Evolutionary conservation across 2,329 filamentous ascomycete species (phyloP), one percentile per base, ranked within the genome.

Genomic region (Ceratocystis eucalypticola): DNA sequence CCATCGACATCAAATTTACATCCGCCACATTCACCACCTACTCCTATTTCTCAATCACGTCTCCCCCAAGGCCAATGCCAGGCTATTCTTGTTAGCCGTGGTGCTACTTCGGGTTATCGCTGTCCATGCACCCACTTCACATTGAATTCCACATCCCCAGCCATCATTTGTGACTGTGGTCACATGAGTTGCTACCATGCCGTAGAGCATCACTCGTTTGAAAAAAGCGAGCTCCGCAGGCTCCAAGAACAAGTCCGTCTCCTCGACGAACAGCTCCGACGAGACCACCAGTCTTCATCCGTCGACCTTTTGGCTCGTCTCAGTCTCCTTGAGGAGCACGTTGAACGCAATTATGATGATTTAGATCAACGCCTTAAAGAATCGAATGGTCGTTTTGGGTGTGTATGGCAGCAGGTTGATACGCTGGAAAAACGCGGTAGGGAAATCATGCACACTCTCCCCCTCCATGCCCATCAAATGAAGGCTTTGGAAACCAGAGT

Each of bases 131-230:
- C 82, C 68, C 77, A 79, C 68, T 85, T 85, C 72, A 79, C 79
- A 3, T 77, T 81, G 67, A 84, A 83, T 72, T 77, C 75, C 63
- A 72, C 75, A n/a, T 74, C 81, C 10, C 82, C 82, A 0, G 79
- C 82, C 46, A 80, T 81, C 65, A 78, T 75, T 22, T 85, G 83
- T 70, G 78, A 83, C 63, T 85, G 83, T 70, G 83, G 83, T 5
- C 83, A 85, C 71, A 77, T 83, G 65, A 80, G 82, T 44, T 85
- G 82, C 72, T 85, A 81, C 71, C 83, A 85, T 71, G 75, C 80
- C 67, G 76, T 77, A 69, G 77, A 77, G n/a, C 74, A 77, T 33
- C 78, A 81, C 12, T 74, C 78, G 5, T 72, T 74, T 1, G 78
- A 79, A 67, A 77, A 73, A 67, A 75, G 74, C 22, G 82, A 84